phyloP scores from a whole-genome alignment of 345 rosid species.

The Draba incana region DNA sequence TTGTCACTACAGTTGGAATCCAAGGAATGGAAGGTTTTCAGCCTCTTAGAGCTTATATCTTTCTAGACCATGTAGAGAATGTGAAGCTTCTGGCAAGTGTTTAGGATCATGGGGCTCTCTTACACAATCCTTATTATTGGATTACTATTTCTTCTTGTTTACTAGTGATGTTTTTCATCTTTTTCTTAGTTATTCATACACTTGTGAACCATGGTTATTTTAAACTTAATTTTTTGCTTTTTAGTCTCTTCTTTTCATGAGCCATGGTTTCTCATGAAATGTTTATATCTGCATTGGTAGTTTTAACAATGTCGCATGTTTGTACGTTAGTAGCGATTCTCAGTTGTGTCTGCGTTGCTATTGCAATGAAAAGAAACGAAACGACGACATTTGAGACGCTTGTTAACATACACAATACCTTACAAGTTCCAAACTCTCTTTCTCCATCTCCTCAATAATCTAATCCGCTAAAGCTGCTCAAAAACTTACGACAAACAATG shows the following conservation, averaged over 20 bases:
- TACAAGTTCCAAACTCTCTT: constrained; percentile 25
- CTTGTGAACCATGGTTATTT: neutral
- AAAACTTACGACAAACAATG: constrained; percentile 25
- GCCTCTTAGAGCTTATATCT: neutral
- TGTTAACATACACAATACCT: constrained; percentile 26
- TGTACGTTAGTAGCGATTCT: too few species aligned
- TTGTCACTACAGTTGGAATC: neutral
- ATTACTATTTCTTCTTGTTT: neutral
- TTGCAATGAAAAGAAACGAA: neutral
- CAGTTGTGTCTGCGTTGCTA: constrained; percentile 12
- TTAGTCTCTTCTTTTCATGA: neutral
- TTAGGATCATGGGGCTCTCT: neutral
- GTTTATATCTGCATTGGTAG: neutral
- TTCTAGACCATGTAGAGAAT: constrained; percentile 25
- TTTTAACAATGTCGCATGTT: too few species aligned
- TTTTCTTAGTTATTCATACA: neutral
- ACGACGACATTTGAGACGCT: constrained; percentile 10
- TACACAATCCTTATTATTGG: neutral
- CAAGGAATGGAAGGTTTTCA: constrained; percentile 5
- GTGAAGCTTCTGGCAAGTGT: neutral
- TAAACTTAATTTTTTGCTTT: neutral
- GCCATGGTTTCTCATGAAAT: neutral
- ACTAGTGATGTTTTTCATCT: neutral
- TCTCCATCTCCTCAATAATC: constrained; percentile 24
- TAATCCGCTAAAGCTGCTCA: constrained; percentile 33